These are phyloP conservation scores for Candida palmyrensis DNA, from an alignment of 805 yeast species.

Conservation along the genomic window DNA sequence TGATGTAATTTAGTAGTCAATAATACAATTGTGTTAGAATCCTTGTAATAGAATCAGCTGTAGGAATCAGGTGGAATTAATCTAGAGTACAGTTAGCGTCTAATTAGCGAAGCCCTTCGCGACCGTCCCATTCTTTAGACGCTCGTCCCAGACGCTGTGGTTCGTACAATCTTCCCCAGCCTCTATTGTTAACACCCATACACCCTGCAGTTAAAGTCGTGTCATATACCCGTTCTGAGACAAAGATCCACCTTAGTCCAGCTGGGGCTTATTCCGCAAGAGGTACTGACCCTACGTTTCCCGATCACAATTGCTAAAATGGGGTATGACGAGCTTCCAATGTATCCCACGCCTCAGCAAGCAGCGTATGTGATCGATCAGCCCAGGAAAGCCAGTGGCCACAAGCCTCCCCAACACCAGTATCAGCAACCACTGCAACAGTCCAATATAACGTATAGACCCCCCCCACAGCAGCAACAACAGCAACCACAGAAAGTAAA, in stretches of 20 bases:
- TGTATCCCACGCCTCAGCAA: constrained; percentile 43
- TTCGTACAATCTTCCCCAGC: too few relatives aligned
- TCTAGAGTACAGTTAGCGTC: too few relatives aligned
- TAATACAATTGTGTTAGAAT: constrained; percentile 6
- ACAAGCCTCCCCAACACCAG: constrained; percentile 16
- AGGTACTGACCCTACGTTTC: too few relatives aligned
- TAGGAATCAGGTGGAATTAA: too few relatives aligned
- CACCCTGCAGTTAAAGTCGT: too few relatives aligned
- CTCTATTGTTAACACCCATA: too few relatives aligned
- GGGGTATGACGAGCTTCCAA: constrained; percentile 36
- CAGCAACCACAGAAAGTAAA: constrained; percentile 6
- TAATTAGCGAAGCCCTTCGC: too few relatives aligned
- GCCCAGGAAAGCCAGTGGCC: constrained; percentile 5
- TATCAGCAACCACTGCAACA: constrained; percentile 13
- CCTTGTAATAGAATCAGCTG: constrained; percentile 8
- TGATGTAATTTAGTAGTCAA: constrained; percentile 7
- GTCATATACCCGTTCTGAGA: too few relatives aligned
- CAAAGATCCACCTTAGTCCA: too few relatives aligned
- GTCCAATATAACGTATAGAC: constrained; percentile 13
- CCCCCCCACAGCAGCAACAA: constrained; percentile 9
- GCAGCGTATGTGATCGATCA: constrained; percentile 28
- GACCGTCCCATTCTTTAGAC: too few relatives aligned
- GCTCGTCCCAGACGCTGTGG: too few relatives aligned
- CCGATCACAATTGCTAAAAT: constrained; percentile 8
- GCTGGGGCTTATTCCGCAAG: too few relatives aligned